phyloP scores from a whole-genome alignment of 129 eudicot genomes.

The Flaveria ramosissima region DNA sequence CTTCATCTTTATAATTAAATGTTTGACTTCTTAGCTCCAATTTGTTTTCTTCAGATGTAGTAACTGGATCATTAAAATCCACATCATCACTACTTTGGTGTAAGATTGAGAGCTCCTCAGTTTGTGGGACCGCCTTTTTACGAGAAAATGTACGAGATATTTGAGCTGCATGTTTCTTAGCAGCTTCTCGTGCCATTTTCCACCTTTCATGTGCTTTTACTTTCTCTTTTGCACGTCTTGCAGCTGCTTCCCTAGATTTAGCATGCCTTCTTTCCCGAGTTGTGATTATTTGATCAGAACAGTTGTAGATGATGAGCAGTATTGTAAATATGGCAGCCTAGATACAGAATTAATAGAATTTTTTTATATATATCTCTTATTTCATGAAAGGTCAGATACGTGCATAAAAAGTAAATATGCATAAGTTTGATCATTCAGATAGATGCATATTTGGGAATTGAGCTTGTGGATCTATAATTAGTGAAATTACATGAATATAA shows the following conservation, averaged over 20 bases:
- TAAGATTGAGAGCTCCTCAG: constrained; percentile 50
- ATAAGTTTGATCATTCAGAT: constrained; percentile 10
- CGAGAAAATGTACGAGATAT: constrained; percentile 71
- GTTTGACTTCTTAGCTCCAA: constrained; percentile 42
- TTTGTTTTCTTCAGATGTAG: constrained; percentile 39
- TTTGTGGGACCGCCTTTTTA: constrained; percentile 38
- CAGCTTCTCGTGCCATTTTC: constrained; percentile 85
- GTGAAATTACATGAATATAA: background rate
- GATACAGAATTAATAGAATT: constrained; percentile 6
- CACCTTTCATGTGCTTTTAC: constrained; percentile 79
- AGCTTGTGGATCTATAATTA: background rate
- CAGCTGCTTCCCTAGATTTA: constrained; percentile 86
- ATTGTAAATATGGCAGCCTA: constrained; percentile 83
- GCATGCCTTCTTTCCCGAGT: constrained; percentile 83
- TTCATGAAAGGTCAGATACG: constrained; percentile 1
- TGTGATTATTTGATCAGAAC: constrained; percentile 82
- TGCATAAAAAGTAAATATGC: constrained; percentile 8
- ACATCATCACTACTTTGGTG: constrained; percentile 34
- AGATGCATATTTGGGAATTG: background rate
- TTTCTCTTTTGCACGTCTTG: constrained; percentile 67
- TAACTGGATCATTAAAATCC: constrained; percentile 27
- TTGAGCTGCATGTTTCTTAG: constrained; percentile 71
- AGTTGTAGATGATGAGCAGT: constrained; percentile 82
- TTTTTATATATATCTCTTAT: constrained; percentile 3
- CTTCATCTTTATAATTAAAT: constrained; percentile 43